Percentiles rank a stretch among this genome's conserved stretches.
Evolutionary conservation across 2,329 filamentous ascomycete species (phyloP).

Genomic region (Colletotrichum falcatum): DNA sequence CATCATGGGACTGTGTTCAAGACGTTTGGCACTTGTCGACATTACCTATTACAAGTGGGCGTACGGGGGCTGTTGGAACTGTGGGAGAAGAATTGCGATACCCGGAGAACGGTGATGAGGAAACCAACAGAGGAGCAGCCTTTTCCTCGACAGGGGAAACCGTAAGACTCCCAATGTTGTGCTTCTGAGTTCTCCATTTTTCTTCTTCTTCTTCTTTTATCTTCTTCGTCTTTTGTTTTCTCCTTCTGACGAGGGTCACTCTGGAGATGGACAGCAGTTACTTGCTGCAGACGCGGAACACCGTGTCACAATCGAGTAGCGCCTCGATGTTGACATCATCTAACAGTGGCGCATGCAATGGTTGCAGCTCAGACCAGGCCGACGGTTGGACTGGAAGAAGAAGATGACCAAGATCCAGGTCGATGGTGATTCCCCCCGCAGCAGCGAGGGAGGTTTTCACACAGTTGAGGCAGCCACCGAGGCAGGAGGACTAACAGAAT

Average conservation of each 20-base stretch:
- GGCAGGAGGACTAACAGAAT: too few species aligned
- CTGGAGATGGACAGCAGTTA: neutral
- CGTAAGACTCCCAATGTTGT: neutral
- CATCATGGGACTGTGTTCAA: too few species aligned
- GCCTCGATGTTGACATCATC: accelerated
- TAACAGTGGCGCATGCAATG: too few species aligned
- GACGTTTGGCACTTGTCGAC: neutral
- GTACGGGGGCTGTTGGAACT: neutral
- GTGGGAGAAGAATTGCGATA: too few species aligned
- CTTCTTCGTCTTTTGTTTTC: too few species aligned
- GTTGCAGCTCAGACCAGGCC: too few species aligned
- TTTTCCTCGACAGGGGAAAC: neutral
- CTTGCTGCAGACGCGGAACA: too few species aligned
- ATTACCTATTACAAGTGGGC: neutral
- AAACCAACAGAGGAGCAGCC: neutral
- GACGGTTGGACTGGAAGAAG: too few species aligned
- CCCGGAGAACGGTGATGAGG: constrained; percentile 3
- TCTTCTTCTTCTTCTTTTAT: neutral
- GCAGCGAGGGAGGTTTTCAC: too few species aligned
- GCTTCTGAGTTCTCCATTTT: neutral
- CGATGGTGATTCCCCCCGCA: accelerated
- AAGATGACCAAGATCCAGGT: too few species aligned
- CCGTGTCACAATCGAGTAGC: too few species aligned
- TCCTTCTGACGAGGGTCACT: neutral
- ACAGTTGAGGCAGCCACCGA: too few species aligned